Evolutionary conservation across 1,139 yeast genomes (phyloP).

Genomic region (Scheffersomyces parashehatae): DNA sequence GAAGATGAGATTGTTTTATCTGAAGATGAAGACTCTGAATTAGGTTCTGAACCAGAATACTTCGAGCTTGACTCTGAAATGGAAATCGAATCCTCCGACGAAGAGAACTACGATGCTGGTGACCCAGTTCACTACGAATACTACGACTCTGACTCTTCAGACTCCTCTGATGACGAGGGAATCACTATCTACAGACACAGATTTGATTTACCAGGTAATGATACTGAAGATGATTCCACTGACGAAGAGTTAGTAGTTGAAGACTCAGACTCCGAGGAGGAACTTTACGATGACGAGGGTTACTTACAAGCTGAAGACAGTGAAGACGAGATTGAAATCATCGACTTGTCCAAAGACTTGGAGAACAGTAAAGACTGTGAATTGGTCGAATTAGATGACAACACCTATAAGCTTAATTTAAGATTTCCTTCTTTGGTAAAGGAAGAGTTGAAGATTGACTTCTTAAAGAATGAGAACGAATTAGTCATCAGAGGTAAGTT

Average conservation of each 20-base stretch:
- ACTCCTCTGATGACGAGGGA: slow-evolving; percentile 41
- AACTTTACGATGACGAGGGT: slow-evolving; percentile 20
- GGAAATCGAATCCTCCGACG: slow-evolving; percentile 19
- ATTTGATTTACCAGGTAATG: slow-evolving; percentile 40
- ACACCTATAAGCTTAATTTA: slow-evolving; percentile 42
- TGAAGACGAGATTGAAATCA: slow-evolving; percentile 39
- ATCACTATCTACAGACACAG: slow-evolving; percentile 45
- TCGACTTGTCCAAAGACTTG: slow-evolving; percentile 47
- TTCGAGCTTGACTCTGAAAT: slow-evolving; percentile 33
- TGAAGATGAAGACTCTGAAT: slow-evolving; percentile 28
- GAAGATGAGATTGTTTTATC: slow-evolving; percentile 23
- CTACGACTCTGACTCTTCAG: slow-evolving; percentile 23
- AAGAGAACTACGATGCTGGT: slow-evolving; percentile 23
- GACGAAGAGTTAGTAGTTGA: slow-evolving; percentile 36
- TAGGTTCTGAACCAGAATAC: slow-evolving; percentile 34
- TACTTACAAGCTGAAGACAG: slow-evolving; percentile 31
- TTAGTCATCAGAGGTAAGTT: slow-evolving; percentile 45
- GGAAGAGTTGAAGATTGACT: slow-evolving; percentile 45
- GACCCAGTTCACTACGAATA: slow-evolving; percentile 27
- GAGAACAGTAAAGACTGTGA: slow-evolving; percentile 49
- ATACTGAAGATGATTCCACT: slow-evolving; percentile 37
- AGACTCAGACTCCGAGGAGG: slow-evolving; percentile 12
- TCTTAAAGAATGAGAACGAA: slow-evolving; percentile 45
- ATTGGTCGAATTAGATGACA: slow-evolving; percentile 40
- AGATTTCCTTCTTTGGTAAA: slow-evolving; percentile 47